Percentiles rank a stretch among this genome's conserved stretches.
These are phyloP conservation scores for Exophiala phaeomuriformis DNA, from an alignment of 2,329 filamentous ascomycete genomes.

Conservation along the genomic window DNA sequence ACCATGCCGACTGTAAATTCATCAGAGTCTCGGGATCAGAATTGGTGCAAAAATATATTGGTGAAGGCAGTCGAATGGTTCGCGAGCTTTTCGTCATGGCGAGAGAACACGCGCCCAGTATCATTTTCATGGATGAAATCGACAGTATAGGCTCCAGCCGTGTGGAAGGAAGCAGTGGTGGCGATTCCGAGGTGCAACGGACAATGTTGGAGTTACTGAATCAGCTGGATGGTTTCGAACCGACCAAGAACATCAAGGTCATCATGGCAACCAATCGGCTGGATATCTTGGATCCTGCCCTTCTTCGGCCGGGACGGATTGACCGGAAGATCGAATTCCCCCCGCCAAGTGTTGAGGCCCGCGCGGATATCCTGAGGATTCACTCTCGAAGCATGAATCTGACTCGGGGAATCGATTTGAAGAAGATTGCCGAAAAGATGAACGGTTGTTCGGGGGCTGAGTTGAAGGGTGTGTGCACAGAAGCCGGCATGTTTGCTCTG, in stretches of 20 bases:
- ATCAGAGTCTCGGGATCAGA: slow-evolving; percentile 95
- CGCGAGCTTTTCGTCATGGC: slow-evolving; percentile 99
- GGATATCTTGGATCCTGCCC: slow-evolving; percentile 90
- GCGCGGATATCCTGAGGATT: slow-evolving; percentile 95
- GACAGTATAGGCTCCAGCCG: slow-evolving; percentile 96
- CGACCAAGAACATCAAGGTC: slow-evolving; percentile 99
- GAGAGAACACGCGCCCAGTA: slow-evolving; percentile 91
- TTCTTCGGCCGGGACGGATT: slow-evolving; percentile 92
- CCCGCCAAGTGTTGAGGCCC: slow-evolving; percentile 88
- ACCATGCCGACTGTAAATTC: slow-evolving; percentile 99
- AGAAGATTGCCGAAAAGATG: slow-evolving; percentile 99
- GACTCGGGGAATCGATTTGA: slow-evolving; percentile 93
- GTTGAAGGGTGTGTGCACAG: slow-evolving; percentile 96
- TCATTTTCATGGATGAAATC: slow-evolving; percentile 99
- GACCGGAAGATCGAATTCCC: slow-evolving; percentile 99
- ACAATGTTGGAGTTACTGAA: slow-evolving; percentile 98
- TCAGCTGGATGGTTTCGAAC: slow-evolving; percentile 96
- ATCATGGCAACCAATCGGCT: slow-evolving; percentile 99
- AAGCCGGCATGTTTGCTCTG: slow-evolving; percentile 96
- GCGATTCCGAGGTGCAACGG: slow-evolving; percentile 95
- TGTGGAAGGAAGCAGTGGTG: slow-evolving; percentile 89
- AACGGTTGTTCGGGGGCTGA: slow-evolving; percentile 97
- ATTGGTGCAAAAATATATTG: slow-evolving; percentile 98
- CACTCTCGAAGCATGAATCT: slow-evolving; percentile 98
- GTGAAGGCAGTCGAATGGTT: slow-evolving; percentile 96